Evolutionary conservation across 148 eudicot species (phyloP).

Genomic region (Rhododendron vialii): DNA sequence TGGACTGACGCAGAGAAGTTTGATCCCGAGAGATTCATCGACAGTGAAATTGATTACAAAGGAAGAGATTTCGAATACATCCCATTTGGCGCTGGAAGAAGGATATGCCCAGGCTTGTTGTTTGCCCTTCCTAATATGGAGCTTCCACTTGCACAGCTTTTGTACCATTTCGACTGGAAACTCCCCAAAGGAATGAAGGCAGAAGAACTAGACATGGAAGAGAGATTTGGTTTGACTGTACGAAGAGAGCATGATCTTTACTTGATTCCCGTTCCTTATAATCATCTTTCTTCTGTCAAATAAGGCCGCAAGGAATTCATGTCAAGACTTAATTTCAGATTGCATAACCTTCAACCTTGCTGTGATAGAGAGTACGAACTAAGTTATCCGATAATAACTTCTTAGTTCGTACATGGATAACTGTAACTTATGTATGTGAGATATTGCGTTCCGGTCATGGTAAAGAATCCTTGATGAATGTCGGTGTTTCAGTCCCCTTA

Average conservation of each 20-base stretch:
- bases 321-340: background rate
- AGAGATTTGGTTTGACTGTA: background rate
- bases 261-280: background rate
- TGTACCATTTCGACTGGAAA: constrained; percentile 29
- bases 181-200: constrained; percentile 9
- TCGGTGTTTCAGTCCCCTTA: background rate
- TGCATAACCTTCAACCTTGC: background rate
- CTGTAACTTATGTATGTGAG: background rate
- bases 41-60: constrained; percentile 19
- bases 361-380: background rate
- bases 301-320: background rate
- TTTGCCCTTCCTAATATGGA: constrained; percentile 24
- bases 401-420: too few species aligned
- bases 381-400: background rate
- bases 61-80: constrained; percentile 18
- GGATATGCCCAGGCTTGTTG: constrained; percentile 24
- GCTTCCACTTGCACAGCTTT: constrained; percentile 24
- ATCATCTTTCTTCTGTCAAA: background rate
- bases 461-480: background rate
- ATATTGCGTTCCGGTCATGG: background rate
- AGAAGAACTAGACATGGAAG: background rate
- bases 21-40: constrained; percentile 27
- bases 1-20: constrained; percentile 29
- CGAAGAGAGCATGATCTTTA: background rate
- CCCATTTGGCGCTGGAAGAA: constrained; percentile 34